Evolutionary conservation across 768 basidiomycete species (phyloP).

Genomic region (Phlebiopsis gigantea): DNA sequence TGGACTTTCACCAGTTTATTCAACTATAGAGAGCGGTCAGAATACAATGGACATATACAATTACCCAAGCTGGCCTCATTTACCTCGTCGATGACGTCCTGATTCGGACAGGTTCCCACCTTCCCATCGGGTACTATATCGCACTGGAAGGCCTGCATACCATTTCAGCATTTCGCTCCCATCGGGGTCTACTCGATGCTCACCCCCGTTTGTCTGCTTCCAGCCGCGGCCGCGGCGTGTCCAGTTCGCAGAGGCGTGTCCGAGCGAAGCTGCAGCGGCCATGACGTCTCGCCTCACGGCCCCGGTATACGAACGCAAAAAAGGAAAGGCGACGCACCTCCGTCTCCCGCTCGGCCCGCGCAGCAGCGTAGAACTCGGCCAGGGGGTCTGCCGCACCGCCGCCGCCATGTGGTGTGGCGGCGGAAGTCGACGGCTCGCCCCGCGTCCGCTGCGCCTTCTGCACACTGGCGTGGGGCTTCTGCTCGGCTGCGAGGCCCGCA

Average conservation of each 20-base stretch:
- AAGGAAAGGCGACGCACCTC: background rate
- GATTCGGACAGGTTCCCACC: conserved; percentile 46
- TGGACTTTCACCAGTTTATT: conserved; percentile 63
- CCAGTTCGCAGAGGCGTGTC: background rate
- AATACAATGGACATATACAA: no score
- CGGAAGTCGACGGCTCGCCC: background rate
- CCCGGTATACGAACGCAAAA: background rate
- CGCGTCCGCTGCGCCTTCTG: background rate
- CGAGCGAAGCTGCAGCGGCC: background rate
- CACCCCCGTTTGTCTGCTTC: background rate
- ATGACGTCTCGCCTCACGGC: background rate
- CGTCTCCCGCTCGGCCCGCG: conserved; percentile 42
- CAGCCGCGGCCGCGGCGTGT: background rate
- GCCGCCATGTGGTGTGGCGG: background rate
- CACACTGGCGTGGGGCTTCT: background rate
- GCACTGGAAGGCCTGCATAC: conserved; percentile 57
- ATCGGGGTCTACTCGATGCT: background rate
- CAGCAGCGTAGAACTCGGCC: conserved; percentile 57
- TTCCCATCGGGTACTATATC: conserved; percentile 39
- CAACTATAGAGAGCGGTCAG: conserved; percentile 37
- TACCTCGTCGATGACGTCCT: conserved; percentile 73
- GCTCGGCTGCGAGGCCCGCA: no score
- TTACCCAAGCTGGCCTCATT: background rate
- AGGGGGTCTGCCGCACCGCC: conserved; percentile 43
- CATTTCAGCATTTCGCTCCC: background rate